Evolutionary conservation across 176 grass and related monocot genomes (phyloP).

Genomic region (Microstegium vimineum): DNA sequence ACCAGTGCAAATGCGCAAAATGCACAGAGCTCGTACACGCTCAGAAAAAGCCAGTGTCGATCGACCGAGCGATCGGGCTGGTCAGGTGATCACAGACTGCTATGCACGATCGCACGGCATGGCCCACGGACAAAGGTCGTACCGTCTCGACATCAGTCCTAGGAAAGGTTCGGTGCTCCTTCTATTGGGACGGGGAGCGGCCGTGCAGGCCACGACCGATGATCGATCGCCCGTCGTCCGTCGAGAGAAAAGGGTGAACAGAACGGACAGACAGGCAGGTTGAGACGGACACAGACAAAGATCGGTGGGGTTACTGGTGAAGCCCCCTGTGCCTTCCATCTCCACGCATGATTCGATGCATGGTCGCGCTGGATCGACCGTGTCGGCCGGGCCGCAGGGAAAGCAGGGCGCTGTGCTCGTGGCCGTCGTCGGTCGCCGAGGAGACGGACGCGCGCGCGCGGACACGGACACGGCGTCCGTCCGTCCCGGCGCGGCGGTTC

Average conservation of each 20-base stretch:
- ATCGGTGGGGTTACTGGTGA: constrained; percentile 23
- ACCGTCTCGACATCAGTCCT: neutral
- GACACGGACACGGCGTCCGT: neutral
- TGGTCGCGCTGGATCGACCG: neutral
- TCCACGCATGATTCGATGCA: constrained; percentile 5
- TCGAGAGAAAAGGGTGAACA: neutral
- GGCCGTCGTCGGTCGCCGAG: neutral
- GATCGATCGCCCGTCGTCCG: neutral
- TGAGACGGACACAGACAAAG: neutral
- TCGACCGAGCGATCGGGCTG: neutral
- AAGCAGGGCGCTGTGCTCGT: neutral
- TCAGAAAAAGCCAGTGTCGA: neutral
- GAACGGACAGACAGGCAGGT: neutral
- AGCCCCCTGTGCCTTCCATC: neutral
- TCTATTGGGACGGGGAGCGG: neutral
- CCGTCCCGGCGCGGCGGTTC: neutral
- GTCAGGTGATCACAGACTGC: neutral
- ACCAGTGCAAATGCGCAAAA: neutral
- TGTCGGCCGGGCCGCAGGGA: neutral
- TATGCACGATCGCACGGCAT: neutral
- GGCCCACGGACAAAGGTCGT: neutral
- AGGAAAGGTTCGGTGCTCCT: neutral
- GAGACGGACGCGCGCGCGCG: neutral
- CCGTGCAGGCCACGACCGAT: neutral
- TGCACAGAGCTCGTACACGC: neutral